phyloP scores from a whole-genome alignment of 1,139 yeast genomes.

The Scheffersomyces segobiensis region DNA sequence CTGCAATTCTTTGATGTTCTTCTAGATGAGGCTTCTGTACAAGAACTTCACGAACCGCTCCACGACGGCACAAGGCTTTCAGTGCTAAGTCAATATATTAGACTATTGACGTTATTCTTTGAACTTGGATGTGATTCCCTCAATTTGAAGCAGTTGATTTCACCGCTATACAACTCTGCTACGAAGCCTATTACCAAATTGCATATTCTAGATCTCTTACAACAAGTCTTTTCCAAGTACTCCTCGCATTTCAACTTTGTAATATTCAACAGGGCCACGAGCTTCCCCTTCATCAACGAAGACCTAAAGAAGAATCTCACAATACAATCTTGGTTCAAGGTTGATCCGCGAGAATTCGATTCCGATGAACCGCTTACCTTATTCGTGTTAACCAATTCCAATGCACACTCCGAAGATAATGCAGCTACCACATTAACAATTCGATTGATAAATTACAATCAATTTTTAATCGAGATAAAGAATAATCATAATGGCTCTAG shows the following conservation, averaged over 20 bases:
- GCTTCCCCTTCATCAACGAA: constrained; percentile 12
- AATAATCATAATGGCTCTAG: constrained; percentile 25
- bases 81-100: constrained; percentile 18
- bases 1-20: constrained; percentile 14
- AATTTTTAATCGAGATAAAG: constrained; percentile 32
- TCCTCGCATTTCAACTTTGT: constrained; percentile 33
- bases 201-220: constrained; percentile 25
- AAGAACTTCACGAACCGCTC: not conserved
- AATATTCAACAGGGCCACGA: constrained; percentile 22
- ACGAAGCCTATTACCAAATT: constrained; percentile 13
- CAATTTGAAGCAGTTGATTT: constrained; percentile 20
- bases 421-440: constrained; percentile 24
- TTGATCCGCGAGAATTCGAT: constrained; percentile 13
- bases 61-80: constrained; percentile 9
- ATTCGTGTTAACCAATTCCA: constrained; percentile 31
- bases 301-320: constrained; percentile 16
- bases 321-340: constrained; percentile 40
- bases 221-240: constrained; percentile 21
- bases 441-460: constrained; percentile 30
- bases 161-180: constrained; percentile 12
- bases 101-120: constrained; percentile 27
- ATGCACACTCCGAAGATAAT: constrained; percentile 15
- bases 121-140: constrained; percentile 39
- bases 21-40: not conserved
- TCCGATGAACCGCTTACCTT: constrained; percentile 23